These are phyloP conservation scores for Sclerotinia glacialis DNA, from an alignment of 2,329 filamentous ascomycete genomes.

Conservation along the genomic window DNA sequence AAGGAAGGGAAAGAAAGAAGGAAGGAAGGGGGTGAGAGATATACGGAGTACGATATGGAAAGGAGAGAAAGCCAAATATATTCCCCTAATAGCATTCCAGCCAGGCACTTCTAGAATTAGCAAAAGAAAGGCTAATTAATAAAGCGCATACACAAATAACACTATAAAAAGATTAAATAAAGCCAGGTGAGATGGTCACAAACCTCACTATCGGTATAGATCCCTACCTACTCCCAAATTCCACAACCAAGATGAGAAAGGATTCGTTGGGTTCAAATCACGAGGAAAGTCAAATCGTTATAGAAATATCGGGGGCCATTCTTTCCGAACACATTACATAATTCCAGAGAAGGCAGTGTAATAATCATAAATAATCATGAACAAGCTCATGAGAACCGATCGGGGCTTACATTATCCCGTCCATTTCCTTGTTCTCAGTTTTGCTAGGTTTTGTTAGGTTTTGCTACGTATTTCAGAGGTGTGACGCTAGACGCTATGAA, in stretches of 20 bases:
- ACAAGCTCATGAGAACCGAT: background rate
- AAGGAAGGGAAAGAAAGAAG: no score
- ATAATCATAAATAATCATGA: no score
- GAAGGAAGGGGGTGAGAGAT: no score
- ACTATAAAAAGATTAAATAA: background rate
- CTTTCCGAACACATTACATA: no score
- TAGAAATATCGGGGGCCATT: no score
- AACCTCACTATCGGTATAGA: background rate
- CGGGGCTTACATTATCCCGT: background rate
- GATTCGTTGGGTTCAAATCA: background rate
- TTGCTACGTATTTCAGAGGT: background rate
- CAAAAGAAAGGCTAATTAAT: background rate
- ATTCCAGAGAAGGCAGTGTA: no score
- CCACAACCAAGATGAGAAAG: background rate
- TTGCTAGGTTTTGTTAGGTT: background rate
- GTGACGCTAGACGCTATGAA: constrained; percentile 1
- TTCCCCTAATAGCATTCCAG: background rate
- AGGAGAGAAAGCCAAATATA: background rate
- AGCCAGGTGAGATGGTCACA: constrained; percentile 16
- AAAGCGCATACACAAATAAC: background rate
- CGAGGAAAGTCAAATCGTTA: background rate
- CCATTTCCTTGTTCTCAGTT: background rate
- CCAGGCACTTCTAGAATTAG: background rate
- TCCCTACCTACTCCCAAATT: background rate
- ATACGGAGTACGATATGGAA: background rate